Base-by-base conservation (phyloP, 306 rosid genomes). In the Purshia tridentata region DNA sequence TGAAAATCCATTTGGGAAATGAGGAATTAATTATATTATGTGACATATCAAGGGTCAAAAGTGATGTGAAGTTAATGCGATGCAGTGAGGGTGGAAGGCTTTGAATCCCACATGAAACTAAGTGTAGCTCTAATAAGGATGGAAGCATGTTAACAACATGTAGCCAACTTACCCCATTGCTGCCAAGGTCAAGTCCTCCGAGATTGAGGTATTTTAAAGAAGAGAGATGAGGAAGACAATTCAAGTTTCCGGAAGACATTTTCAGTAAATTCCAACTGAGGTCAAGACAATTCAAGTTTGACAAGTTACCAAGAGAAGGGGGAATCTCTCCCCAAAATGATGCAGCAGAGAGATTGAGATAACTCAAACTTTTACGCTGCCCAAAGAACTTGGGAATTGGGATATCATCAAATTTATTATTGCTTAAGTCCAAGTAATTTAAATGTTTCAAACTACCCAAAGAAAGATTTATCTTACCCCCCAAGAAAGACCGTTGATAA, bases 171-270 rank as follows among this genome's bases (percentile, higher is more conserved):
- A 12, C 20, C 37, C 46, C 46, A 14, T 0, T 37, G 45, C 65
- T 60, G 19, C 46, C 42, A 35, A 60, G 65, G 20, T 60, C 66
- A 61, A n/a, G n/a, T n/a, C n/a, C n/a, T n/a, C n/a, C n/a, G n/a
- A n/a, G n/a, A n/a, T n/a, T n/a, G n/a, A n/a, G n/a, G n/a, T n/a
- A n/a, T n/a, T n/a, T n/a, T n/a, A n/a, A n/a, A n/a, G n/a, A n/a
- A n/a, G n/a, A n/a, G n/a, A n/a, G n/a, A n/a, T n/a, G n/a, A n/a
- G n/a, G n/a, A n/a, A n/a, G n/a, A n/a, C n/a, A n/a, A n/a, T n/a
- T n/a, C n/a, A n/a, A n/a, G n/a, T n/a, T n/a, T n/a, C n/a, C n/a
- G n/a, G n/a, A n/a, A n/a, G n/a, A n/a, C n/a, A n/a, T n/a, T n/a
- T n/a, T n/a, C n/a, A n/a, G n/a, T n/a, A n/a, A n/a, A n/a, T n/a